Evolutionary conservation across 2,329 filamentous ascomycete species (phyloP).

Genomic region (Hypoxylon sp.): DNA sequence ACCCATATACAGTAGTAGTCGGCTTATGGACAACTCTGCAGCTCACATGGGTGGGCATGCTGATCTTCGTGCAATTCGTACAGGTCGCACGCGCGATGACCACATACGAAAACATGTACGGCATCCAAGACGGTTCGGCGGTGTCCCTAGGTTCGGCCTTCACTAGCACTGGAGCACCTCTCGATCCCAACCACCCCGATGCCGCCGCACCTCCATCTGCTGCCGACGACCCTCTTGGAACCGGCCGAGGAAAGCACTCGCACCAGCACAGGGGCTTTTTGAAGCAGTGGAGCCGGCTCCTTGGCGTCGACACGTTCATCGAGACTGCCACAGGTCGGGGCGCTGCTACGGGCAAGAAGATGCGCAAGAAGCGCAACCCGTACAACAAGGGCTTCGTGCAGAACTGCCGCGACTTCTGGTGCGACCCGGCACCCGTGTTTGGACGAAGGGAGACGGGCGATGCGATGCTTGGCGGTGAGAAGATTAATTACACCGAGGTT

Average conservation of each 20-base stretch:
- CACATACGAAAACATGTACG: conserved; percentile 96
- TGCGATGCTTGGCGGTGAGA: conserved; percentile 81
- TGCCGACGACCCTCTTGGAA: conserved; percentile 56
- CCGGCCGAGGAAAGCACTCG: conserved; percentile 57
- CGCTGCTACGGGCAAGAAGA: conserved; percentile 68
- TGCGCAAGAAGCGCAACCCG: conserved; percentile 77
- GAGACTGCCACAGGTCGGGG: conserved; percentile 89
- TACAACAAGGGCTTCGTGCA: conserved; percentile 86
- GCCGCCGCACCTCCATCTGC: conserved; percentile 63
- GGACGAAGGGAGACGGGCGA: conserved; percentile 78
- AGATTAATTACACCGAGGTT: conserved; percentile 88
- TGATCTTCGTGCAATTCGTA: conserved; percentile 91
- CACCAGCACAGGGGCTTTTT: conserved; percentile 75
- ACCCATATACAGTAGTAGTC: conserved; percentile 86
- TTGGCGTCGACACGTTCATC: conserved; percentile 94
- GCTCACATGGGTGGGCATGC: conserved; percentile 96
- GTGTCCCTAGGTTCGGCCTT: conserved; percentile 75
- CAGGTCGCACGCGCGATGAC: conserved; percentile 94
- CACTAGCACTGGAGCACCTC: conserved; percentile 80
- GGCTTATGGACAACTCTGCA: conserved; percentile 85
- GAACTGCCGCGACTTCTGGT: conserved; percentile 98
- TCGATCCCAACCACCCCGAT: conserved; percentile 75
- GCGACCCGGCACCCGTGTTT: conserved; percentile 86
- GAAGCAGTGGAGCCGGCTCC: conserved; percentile 83
- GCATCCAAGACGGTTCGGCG: conserved; percentile 73